Base-by-base conservation (phyloP, 2,329 filamentous ascomycete genomes). In the Chlorencoelia australis region DNA sequence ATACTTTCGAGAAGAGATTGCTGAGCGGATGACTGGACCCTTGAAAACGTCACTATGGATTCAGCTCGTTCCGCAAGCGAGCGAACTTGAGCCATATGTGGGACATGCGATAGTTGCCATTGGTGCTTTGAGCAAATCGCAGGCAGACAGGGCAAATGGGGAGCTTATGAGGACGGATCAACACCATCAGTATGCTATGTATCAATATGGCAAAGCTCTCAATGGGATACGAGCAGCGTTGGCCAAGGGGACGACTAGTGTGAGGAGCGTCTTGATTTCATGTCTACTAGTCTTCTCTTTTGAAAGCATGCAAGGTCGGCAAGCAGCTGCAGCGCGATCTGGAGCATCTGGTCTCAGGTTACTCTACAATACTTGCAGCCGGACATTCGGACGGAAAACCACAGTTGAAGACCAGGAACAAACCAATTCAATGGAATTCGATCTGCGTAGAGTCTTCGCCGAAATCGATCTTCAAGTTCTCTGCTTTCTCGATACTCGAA, bases 61-160 rank as follows among this genome's bases (percentile, higher is more conserved):
- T 9, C 30, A 33, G 9, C n/a, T 48, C 8, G 43, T 50, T 14
- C 44, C 43, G 2, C 48, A 50, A 35, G 35, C 39, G 9, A 29
- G 35, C 16, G 35, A 49, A 22, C 11, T 26, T 15, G 42, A 50
- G 18, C 35, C 39, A 10, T 48, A 44, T 26, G 36, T 50, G 2
- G 16, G 28, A 9, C 37, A 49, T 31, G 48, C 44, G 8, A 31
- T 48, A 3, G 33, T 50, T 7, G 46, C 46, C 2, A 21, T 50
- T 3, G 41, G 46, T 2, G 46, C 48, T 2, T 28, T 50, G 7
- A 40, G 30, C 15, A 42, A 30, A 35, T 13, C 29, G 15, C 16
- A 34, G 13, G 15, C 22, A 30, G 16, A 37, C 8, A n/a, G n/a
- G n/a, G n/a, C n/a, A n/a, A 28, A 16, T 15, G 34, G 34, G n/a